phyloP scores from a whole-genome alignment of 1,284 basidiomycete genomes.

The Blastosporella zonata region DNA sequence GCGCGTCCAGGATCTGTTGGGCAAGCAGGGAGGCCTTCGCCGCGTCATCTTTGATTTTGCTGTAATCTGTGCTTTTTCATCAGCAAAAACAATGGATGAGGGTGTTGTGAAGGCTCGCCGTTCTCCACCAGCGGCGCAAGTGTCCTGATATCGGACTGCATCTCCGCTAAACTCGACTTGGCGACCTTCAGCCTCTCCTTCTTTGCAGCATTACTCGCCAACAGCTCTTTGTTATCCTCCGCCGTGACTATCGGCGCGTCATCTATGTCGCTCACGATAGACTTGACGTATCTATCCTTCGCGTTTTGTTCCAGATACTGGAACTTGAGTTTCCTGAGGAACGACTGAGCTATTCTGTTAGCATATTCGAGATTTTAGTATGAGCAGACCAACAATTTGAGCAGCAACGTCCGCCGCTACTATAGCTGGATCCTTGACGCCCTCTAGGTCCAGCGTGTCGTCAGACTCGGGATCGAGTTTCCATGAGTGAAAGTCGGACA shows the following conservation, averaged over 20 bases:
- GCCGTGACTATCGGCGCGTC: slow-evolving; percentile 73
- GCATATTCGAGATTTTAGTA: too few relatives aligned
- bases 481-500: slow-evolving; percentile 33
- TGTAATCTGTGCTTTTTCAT: slow-evolving; percentile 45
- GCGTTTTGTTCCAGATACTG: slow-evolving; percentile 85
- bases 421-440: slow-evolving; percentile 42
- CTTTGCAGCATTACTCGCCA: slow-evolving; percentile 60
- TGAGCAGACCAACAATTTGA: slow-evolving; percentile 38
- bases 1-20: slow-evolving; percentile 77
- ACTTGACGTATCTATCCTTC: slow-evolving; percentile 81
- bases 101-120: slow-evolving; percentile 37
- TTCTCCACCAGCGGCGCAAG: slow-evolving; percentile 65
- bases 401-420: slow-evolving; percentile 45
- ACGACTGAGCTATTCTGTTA: slow-evolving; percentile 44
- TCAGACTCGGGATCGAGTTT: slow-evolving; percentile 32
- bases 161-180: slow-evolving; percentile 61
- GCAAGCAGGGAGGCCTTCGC: slow-evolving; percentile 57
- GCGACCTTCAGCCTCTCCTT: slow-evolving; percentile 64
- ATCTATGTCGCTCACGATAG: slow-evolving; percentile 79
- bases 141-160: slow-evolving; percentile 57
- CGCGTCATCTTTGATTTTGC: slow-evolving; percentile 49
- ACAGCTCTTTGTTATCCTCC: slow-evolving; percentile 69
- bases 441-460: slow-evolving; percentile 32
- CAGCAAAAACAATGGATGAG: neutral
- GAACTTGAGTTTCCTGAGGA: slow-evolving; percentile 81